Conservation (phyloP, 371 early-diverging fungal genomes). For the Parasitella parasitica region DNA sequence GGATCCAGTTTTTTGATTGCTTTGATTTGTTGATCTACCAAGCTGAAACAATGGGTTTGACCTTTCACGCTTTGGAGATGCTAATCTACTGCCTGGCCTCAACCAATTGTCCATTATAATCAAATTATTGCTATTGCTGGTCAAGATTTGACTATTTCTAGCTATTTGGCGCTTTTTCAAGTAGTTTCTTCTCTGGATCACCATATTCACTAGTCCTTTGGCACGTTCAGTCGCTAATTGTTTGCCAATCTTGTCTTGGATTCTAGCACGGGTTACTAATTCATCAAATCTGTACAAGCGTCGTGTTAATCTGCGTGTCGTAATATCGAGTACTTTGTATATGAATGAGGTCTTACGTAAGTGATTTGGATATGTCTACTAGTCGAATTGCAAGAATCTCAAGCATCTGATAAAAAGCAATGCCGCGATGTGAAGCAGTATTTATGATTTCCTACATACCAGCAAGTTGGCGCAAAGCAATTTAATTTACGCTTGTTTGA, state of each 20-base stretch:
- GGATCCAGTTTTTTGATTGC: background rate
- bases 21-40: background rate
- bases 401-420: slow-evolving; percentile 49
- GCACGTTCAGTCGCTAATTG: slow-evolving; percentile 20
- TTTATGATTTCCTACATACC: slow-evolving; percentile 24
- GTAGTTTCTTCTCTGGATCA: slow-evolving; percentile 25
- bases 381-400: slow-evolving; percentile 46
- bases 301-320: no score
- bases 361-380: slow-evolving; percentile 46
- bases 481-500: background rate
- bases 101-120: background rate
- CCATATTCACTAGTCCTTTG: slow-evolving; percentile 28
- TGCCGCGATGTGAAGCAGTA: slow-evolving; percentile 27
- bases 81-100: background rate
- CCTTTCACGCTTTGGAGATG: background rate
- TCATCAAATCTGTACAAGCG: slow-evolving; percentile 33
- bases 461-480: background rate
- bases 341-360: slow-evolving; percentile 33
- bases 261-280: slow-evolving; percentile 25
- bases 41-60: background rate
- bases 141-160: slow-evolving; percentile 3
- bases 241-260: slow-evolving; percentile 28
- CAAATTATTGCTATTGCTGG: background rate
- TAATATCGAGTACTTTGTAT: no score
- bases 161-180: slow-evolving; percentile 9